phyloP scores from a whole-genome alignment of 495 filamentous ascomycete genomes.

The Sabuloglossum arenarium region DNA sequence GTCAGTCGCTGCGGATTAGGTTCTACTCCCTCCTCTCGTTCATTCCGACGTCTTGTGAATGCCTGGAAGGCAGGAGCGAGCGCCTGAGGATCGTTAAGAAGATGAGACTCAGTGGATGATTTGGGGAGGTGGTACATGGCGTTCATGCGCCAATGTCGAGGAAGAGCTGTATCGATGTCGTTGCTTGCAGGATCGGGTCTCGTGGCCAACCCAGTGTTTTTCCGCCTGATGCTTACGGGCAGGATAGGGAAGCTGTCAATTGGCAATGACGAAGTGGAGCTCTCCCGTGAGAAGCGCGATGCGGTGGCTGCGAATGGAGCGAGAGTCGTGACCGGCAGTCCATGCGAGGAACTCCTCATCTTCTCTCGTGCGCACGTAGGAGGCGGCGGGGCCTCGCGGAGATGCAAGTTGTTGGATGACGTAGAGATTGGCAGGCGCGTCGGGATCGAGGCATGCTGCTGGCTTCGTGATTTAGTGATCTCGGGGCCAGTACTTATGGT shows the following conservation, averaged over 20 bases:
- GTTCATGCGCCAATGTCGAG: neutral
- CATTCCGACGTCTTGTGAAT: neutral
- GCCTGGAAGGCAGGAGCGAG: neutral
- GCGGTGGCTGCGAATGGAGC: neutral
- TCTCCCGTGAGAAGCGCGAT: neutral
- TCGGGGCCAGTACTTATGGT: neutral
- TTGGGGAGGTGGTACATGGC: neutral
- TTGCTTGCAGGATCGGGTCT: neutral
- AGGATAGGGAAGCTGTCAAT: neutral
- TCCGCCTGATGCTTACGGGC: neutral
- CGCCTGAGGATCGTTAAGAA: neutral
- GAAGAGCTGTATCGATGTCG: neutral
- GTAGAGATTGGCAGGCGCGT: neutral
- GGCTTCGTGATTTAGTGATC: neutral
- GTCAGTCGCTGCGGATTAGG: neutral
- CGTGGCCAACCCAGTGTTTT: neutral
- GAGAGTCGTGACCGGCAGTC: neutral
- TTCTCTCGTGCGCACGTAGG: neutral
- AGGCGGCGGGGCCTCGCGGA: neutral
- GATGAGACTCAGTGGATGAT: neutral
- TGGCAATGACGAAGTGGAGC: neutral
- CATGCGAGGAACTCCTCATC: neutral
- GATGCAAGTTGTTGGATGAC: neutral
- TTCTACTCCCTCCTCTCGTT: neutral
- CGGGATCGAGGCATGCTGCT: neutral